Evolutionary conservation across 2,329 filamentous ascomycete species (phyloP), one percentile per base, ranked within the genome.

Genomic region (Talaromyces sp.): DNA sequence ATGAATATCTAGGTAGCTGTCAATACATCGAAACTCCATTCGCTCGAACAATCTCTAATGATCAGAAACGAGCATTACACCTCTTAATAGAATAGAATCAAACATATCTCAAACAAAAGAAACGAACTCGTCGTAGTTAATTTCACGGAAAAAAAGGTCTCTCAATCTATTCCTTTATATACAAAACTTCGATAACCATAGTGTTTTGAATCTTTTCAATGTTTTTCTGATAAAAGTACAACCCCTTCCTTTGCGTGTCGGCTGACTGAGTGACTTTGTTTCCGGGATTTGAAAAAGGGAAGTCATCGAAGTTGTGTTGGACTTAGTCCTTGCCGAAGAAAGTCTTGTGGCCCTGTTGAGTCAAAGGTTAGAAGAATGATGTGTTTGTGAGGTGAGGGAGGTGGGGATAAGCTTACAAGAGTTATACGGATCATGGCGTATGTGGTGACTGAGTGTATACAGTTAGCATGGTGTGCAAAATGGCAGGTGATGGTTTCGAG

Each of bases 281-380:
- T 7, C n/a, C 33, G 27, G 47, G 22, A 63, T 35, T 19, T 11
- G 35, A 62, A 17, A 27, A 33, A 52, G 27, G 39, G 25, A 41
- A 58, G 59, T 37, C 37, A 63, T 57, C 61, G 61, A 57, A 63
- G 61, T 62, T 66, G 54, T 39, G 57, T 27, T 45, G 49, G 33
- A 57, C 71, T 67, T 77, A 78, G 50, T 73, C 68, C 68, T 77
- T 74, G 67, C 73, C 73, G 70, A 77, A 85, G 84, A 85, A 87
- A 66, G 87, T 88, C 85, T 89, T 89, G 81, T 89, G 83, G 74
- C 87, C 87, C 85, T 82, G 58, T 73, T 59, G 22, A n/a, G 25
- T 41, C 35, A 47, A 62, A 27, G 7, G 13, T 8, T 45, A 9
- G 35, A 37, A 31, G 47, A 27, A 25, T 47, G 3, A 3, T 15